A percentile compares a stretch with the other conserved stretches of the same genome.
Evolutionary conservation across 768 basidiomycete species (phyloP).

Genomic region (Ephemerocybe angulata): DNA sequence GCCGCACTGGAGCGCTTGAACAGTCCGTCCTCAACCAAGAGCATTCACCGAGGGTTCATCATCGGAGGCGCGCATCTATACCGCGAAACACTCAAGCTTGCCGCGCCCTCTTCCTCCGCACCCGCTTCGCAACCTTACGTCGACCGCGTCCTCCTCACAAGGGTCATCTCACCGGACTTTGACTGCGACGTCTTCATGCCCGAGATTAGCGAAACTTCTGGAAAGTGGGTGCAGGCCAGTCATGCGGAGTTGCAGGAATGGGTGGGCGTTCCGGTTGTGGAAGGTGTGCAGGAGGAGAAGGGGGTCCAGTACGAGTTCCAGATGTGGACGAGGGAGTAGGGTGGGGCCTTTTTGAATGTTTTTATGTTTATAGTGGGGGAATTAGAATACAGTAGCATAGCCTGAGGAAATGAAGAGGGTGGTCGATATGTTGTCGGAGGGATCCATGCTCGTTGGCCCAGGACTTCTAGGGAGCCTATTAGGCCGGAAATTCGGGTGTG

Average conservation of each 20-base stretch:
- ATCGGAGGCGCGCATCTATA: constrained; percentile 94
- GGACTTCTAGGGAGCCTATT: too few species aligned
- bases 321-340: constrained; percentile 71
- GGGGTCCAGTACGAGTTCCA: constrained; percentile 87
- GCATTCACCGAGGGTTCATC: constrained; percentile 65
- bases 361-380: neutral
- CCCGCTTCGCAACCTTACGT: constrained; percentile 41
- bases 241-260: constrained; percentile 69
- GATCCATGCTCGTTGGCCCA: too few species aligned
- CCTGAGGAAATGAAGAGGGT: neutral
- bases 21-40: constrained; percentile 5
- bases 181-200: constrained; percentile 87
- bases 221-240: constrained; percentile 52
- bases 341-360: neutral
- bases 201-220: constrained; percentile 47
- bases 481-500: too few species aligned
- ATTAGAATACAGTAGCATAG: neutral
- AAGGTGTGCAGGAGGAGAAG: constrained; percentile 77
- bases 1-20: constrained; percentile 38
- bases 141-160: constrained; percentile 84
- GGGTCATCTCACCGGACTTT: constrained; percentile 71
- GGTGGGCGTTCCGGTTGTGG: constrained; percentile 76
- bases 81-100: constrained; percentile 53
- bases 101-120: neutral
- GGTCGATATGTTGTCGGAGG: neutral